Percentiles rank a stretch among this genome's conserved stretches.
phyloP scores from a whole-genome alignment of 2,329 filamentous ascomycete genomes.

The Penicillium sumatraense region DNA sequence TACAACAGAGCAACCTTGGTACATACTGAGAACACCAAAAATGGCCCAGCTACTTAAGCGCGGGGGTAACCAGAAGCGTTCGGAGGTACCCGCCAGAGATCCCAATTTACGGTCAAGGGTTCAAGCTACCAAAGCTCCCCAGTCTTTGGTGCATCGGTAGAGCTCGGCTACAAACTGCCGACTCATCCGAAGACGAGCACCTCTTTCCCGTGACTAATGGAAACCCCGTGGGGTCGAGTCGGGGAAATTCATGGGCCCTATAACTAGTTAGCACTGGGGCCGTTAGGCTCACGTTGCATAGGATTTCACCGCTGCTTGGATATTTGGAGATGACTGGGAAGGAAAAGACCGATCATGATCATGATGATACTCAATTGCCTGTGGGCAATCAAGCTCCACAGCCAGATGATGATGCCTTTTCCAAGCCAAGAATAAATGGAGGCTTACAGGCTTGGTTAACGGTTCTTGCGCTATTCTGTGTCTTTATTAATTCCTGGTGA shows the following conservation, averaged over 20 bases:
- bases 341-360: background rate
- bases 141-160: conserved; percentile 19
- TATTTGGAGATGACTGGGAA: conserved; percentile 22
- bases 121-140: background rate
- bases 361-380: conserved; percentile 1
- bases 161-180: conserved; percentile 29
- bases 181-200: conserved; percentile 15
- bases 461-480: conserved; percentile 36
- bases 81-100: conserved; percentile 4
- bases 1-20: no score
- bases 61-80: background rate
- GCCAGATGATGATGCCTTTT: conserved; percentile 6
- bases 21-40: background rate
- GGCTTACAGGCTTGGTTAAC: conserved; percentile 35
- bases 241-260: conserved; percentile 7
- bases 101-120: background rate
- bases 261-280: conserved; percentile 5
- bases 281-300: background rate
- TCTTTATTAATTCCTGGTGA: conserved; percentile 41
- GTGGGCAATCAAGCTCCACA: background rate
- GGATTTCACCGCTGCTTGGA: background rate
- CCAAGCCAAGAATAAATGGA: conserved; percentile 25
- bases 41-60: background rate
- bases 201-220: conserved; percentile 27
- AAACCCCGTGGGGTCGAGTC: conserved; percentile 22